These are phyloP conservation scores for Panicum hallii DNA, from an alignment of 202 grass and related monocot species.

Conservation along the genomic window DNA sequence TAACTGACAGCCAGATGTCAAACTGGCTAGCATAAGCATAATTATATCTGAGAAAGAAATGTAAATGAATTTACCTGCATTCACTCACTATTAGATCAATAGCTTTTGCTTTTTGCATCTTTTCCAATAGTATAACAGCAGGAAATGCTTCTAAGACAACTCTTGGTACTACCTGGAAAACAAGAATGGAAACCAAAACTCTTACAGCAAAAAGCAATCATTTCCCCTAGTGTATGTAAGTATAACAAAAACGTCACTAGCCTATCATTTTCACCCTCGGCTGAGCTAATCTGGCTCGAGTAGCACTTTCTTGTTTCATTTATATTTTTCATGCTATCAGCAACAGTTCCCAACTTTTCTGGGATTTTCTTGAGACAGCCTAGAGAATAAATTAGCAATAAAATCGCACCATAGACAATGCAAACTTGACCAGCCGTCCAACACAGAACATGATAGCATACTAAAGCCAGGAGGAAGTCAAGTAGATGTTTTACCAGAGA, in stretches of 20 bases:
- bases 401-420: neutral
- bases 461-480: conserved; percentile 24
- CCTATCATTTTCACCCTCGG: neutral
- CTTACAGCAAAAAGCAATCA: neutral
- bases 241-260: neutral
- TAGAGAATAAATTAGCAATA: conserved; percentile 20
- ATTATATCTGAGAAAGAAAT: conserved; percentile 28
- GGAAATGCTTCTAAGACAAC: conserved; percentile 96
- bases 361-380: neutral
- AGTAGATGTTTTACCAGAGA: conserved; percentile 62
- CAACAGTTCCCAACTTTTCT: neutral
- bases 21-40: conserved; percentile 48
- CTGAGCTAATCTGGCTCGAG: neutral
- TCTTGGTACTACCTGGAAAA: conserved; percentile 85
- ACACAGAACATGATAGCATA: neutral
- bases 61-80: conserved; percentile 67
- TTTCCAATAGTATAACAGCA: conserved; percentile 68
- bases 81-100: conserved; percentile 86
- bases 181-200: conserved; percentile 26
- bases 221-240: neutral
- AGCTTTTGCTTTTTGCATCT: conserved; percentile 68
- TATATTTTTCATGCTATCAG: neutral
- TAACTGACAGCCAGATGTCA: conserved; percentile 52
- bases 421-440: conserved; percentile 4
- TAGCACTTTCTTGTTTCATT: neutral